phyloP scores from a whole-genome alignment of 768 basidiomycete species.

The Hortiboletus flavorubellus region DNA sequence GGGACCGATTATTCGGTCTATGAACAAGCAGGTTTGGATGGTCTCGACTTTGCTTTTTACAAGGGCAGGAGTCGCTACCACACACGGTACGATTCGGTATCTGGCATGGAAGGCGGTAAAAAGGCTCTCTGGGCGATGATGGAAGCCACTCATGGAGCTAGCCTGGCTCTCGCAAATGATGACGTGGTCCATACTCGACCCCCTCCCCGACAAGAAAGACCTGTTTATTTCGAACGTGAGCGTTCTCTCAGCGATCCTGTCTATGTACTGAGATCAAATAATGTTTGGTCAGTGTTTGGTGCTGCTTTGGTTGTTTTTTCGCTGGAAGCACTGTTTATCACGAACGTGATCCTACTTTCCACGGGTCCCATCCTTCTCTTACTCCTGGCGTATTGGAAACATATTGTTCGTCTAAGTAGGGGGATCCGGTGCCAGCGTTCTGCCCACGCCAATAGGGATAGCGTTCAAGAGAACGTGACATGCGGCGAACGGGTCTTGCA shows the following conservation, averaged over 20 bases:
- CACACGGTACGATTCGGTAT: slow-evolving; percentile 66
- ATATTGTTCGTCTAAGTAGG: slow-evolving; percentile 22
- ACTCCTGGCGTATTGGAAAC: slow-evolving; percentile 39
- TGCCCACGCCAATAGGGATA: slow-evolving; percentile 1
- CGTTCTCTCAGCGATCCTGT: neutral
- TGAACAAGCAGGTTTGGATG: slow-evolving; percentile 52
- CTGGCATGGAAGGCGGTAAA: slow-evolving; percentile 51
- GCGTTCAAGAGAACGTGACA: slow-evolving; percentile 1
- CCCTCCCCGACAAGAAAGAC: slow-evolving; percentile 22
- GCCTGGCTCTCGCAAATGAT: slow-evolving; percentile 50
- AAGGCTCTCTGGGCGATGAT: slow-evolving; percentile 76
- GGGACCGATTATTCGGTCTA: slow-evolving; percentile 76
- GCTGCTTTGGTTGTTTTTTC: slow-evolving; percentile 52
- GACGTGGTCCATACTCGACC: slow-evolving; percentile 27
- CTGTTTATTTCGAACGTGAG: slow-evolving; percentile 77
- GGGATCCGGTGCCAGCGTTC: slow-evolving; percentile 12
- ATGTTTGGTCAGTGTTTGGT: slow-evolving; percentile 51
- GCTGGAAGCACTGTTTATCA: slow-evolving; percentile 45
- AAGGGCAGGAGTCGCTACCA: slow-evolving; percentile 72
- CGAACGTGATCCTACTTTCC: slow-evolving; percentile 59
- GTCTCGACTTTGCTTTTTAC: slow-evolving; percentile 80
- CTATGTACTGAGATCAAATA: neutral
- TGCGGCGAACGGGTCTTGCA: slow-evolving; percentile 19
- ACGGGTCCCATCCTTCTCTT: slow-evolving; percentile 57
- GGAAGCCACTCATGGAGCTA: slow-evolving; percentile 58